Percentiles rank a stretch among this genome's conserved stretches.
phyloP scores from a whole-genome alignment of 805 yeast genomes.

The Kuraishia piskuri region DNA sequence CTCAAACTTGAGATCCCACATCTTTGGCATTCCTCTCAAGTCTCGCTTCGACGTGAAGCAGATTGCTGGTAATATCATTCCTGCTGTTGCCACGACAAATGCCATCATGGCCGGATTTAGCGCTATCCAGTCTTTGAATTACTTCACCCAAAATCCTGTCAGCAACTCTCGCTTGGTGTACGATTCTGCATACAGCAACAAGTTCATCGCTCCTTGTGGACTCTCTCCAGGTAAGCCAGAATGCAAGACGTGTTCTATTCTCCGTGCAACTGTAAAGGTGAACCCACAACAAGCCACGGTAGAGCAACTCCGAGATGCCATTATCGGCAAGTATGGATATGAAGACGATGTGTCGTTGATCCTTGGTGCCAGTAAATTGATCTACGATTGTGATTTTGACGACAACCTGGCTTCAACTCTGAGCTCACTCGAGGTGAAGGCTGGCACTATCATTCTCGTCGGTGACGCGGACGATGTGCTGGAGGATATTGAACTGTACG shows the following conservation, averaged over 20 bases:
- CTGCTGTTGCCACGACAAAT: slow-evolving; percentile 97
- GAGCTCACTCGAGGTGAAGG: slow-evolving; percentile 39
- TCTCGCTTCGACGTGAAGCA: slow-evolving; percentile 84
- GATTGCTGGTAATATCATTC: slow-evolving; percentile 96
- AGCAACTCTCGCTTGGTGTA: slow-evolving; percentile 37
- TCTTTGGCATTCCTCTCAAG: slow-evolving; percentile 63
- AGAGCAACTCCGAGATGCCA: slow-evolving; percentile 38
- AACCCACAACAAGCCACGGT: slow-evolving; percentile 28
- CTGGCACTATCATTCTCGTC: slow-evolving; percentile 59
- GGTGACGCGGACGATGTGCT: slow-evolving; percentile 72
- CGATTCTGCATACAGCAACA: slow-evolving; percentile 45
- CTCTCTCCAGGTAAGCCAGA: slow-evolving; percentile 53
- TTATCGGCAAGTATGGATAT: slow-evolving; percentile 44
- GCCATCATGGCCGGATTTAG: slow-evolving; percentile 92
- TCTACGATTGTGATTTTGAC: slow-evolving; percentile 84
- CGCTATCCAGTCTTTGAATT: slow-evolving; percentile 60
- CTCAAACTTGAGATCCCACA: slow-evolving; percentile 64
- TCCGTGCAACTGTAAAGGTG: slow-evolving; percentile 40
- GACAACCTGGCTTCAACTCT: slow-evolving; percentile 54
- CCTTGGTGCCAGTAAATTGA: slow-evolving; percentile 43
- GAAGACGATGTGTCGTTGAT: slow-evolving; percentile 52
- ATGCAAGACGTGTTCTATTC: slow-evolving; percentile 62
- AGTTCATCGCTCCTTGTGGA: slow-evolving; percentile 56
- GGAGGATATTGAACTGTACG: slow-evolving; percentile 55
- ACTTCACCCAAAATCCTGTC: slow-evolving; percentile 26